These are phyloP conservation scores for Diutina ranongensis DNA, from an alignment of 1,139 yeast species.

Conservation along the genomic window DNA sequence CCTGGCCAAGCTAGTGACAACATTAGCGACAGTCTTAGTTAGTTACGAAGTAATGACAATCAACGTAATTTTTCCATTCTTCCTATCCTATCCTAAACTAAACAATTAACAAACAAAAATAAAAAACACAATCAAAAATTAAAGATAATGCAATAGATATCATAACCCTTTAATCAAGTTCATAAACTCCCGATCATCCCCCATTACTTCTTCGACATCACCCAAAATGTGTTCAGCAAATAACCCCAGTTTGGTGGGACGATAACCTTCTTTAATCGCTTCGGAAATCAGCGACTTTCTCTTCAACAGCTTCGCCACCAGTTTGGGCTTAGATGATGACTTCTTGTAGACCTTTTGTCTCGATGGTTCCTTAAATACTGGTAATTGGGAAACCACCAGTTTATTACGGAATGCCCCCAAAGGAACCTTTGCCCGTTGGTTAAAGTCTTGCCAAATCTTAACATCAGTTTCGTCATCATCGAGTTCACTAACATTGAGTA, in stretches of 20 bases:
- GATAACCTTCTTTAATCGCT: slow-evolving; percentile 63
- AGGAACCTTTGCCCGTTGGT: slow-evolving; percentile 51
- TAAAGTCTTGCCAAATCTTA: slow-evolving; percentile 41
- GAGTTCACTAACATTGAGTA: slow-evolving; percentile 76
- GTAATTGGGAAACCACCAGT: slow-evolving; percentile 22
- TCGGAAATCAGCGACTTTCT: slow-evolving; percentile 58
- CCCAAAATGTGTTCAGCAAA: slow-evolving; percentile 63
- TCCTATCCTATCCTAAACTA: background rate
- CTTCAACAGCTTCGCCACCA: slow-evolving; percentile 18
- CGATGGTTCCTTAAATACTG: slow-evolving; percentile 11
- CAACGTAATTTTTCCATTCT: background rate
- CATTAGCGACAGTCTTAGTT: background rate
- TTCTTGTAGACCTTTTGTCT: slow-evolving; percentile 9
- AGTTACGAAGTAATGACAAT: background rate
- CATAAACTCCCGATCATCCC: slow-evolving; percentile 36
- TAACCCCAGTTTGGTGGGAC: slow-evolving; percentile 64
- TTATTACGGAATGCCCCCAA: slow-evolving; percentile 84
- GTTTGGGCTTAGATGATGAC: background rate
- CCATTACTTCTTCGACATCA: slow-evolving; percentile 54
- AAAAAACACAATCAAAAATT: too few relatives aligned
- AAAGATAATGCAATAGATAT: background rate
- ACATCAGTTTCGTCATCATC: slow-evolving; percentile 58
- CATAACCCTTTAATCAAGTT: slow-evolving; percentile 32
- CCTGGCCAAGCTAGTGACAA: background rate
- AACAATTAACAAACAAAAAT: background rate